Evolutionary conservation across 2,329 filamentous ascomycete species (phyloP).

Genomic region (Herpotrichia juniperi): DNA sequence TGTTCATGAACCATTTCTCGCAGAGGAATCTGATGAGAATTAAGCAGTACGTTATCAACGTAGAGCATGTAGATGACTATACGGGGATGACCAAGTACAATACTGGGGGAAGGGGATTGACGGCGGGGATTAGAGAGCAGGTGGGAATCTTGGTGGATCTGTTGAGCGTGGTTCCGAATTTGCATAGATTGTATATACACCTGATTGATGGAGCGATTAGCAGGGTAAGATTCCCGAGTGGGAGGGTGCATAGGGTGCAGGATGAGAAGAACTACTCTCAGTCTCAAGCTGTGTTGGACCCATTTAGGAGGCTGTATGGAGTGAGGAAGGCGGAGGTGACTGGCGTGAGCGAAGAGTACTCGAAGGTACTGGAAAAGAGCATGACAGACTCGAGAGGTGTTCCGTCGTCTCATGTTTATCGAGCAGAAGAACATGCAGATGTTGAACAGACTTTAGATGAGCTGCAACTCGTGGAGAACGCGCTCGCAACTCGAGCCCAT

Average conservation of each 20-base stretch:
- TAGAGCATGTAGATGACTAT: slow-evolving; percentile 57
- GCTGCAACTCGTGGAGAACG: no score
- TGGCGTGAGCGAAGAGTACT: slow-evolving; percentile 49
- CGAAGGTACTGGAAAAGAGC: slow-evolving; percentile 35
- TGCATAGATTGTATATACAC: slow-evolving; percentile 38
- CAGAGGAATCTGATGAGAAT: slow-evolving; percentile 49
- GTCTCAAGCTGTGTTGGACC: slow-evolving; percentile 51
- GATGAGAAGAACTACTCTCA: slow-evolving; percentile 41
- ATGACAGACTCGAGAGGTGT: slow-evolving; percentile 34
- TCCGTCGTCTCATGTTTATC: no score
- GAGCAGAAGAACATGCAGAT: no score
- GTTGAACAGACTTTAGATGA: no score
- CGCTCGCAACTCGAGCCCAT: no score
- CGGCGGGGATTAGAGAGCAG: slow-evolving; percentile 49
- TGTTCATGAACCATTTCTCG: slow-evolving; percentile 52
- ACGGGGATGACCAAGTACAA: slow-evolving; percentile 60
- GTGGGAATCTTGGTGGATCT: slow-evolving; percentile 50
- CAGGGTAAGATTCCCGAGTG: slow-evolving; percentile 33
- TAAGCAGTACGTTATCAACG: slow-evolving; percentile 49
- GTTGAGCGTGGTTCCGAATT: slow-evolving; percentile 29
- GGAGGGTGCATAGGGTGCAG: slow-evolving; percentile 40
- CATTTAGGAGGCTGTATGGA: slow-evolving; percentile 44
- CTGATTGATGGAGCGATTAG: slow-evolving; percentile 37
- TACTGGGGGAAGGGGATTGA: slow-evolving; percentile 52
- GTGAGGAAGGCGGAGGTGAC: slow-evolving; percentile 44